phyloP scores from a whole-genome alignment of 2,329 filamentous ascomycete species.

The Pseudogymnoascus sp. region DNA sequence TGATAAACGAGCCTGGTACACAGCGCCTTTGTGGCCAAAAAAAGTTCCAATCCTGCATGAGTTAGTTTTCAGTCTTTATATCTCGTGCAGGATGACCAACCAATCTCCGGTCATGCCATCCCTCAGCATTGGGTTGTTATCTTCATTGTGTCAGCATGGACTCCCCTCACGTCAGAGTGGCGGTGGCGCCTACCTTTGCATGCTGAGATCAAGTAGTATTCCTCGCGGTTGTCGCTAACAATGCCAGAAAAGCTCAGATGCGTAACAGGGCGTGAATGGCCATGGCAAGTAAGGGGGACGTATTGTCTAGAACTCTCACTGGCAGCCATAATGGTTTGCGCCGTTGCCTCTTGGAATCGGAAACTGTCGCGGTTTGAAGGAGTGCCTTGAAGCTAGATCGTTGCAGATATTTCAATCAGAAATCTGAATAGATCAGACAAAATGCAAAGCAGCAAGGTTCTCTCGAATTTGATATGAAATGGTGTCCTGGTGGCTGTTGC shows the following conservation, averaged over 20 bases:
- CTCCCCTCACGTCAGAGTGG: neutral
- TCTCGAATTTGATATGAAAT: neutral
- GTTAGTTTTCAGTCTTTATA: conserved; percentile 8
- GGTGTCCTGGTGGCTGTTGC: neutral
- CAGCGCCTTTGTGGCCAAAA: conserved; percentile 94
- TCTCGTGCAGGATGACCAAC: conserved; percentile 37
- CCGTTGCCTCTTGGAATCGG: neutral
- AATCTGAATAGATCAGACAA: conserved; percentile 5
- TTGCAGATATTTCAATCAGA: neutral
- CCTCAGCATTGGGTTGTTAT: conserved; percentile 97
- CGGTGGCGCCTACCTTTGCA: conserved; percentile 49
- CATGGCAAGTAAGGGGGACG: conserved; percentile 68
- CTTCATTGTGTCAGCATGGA: conserved; percentile 38
- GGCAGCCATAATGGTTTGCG: conserved; percentile 22
- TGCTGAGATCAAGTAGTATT: conserved; percentile 68
- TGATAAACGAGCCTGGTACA: conserved; percentile 91
- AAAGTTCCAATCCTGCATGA: conserved; percentile 78
- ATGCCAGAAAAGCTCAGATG: conserved; percentile 66
- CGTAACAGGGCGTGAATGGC: conserved; percentile 66
- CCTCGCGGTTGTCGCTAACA: conserved; percentile 48
- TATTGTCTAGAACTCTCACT: conserved; percentile 26
- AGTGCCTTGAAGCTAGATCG: neutral
- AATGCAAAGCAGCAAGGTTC: neutral
- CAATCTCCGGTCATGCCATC: conserved; percentile 94
- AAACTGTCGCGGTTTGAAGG: neutral